A percentile compares a stretch with the other conserved stretches of the same genome.
These are phyloP conservation scores for Phytophthora chlamydospora DNA, from an alignment of 352 stramenopile genomes.

Conservation along the genomic window DNA sequence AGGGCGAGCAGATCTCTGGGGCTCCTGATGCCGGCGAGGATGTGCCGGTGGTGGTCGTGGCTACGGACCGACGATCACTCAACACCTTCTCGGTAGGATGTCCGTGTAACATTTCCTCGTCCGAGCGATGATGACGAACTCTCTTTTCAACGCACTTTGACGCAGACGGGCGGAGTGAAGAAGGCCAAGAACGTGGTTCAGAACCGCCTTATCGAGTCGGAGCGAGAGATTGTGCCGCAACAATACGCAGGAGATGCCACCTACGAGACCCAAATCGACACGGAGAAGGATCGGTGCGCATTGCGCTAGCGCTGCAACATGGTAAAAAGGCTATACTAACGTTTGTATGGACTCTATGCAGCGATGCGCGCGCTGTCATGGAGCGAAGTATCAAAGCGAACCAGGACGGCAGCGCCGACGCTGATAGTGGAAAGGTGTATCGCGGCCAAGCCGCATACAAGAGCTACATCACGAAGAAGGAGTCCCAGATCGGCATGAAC, in stretches of 20 bases:
- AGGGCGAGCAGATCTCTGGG: conserved; percentile 23
- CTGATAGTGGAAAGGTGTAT: conserved; percentile 82
- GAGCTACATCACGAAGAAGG: conserved; percentile 90
- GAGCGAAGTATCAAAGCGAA: conserved; percentile 82
- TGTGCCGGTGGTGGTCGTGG: conserved; percentile 3
- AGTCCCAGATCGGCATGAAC: conserved; percentile 88
- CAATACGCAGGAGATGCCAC: conserved; percentile 83
- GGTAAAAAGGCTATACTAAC: neutral
- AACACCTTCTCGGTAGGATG: conserved; percentile 65
- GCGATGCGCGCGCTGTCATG: conserved; percentile 78
- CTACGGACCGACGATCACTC: conserved; percentile 36
- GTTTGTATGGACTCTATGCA: conserved; percentile 14
- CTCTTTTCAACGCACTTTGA: neutral
- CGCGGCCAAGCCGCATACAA: conserved; percentile 85
- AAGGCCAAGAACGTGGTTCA: conserved; percentile 69
- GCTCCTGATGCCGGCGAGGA: conserved; percentile 5
- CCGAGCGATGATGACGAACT: neutral
- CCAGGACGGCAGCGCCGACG: conserved; percentile 67
- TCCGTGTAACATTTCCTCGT: neutral
- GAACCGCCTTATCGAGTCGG: conserved; percentile 62
- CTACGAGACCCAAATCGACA: conserved; percentile 87
- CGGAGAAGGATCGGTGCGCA: conserved; percentile 67
- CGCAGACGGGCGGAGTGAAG: conserved; percentile 60
- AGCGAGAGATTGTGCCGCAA: conserved; percentile 78
- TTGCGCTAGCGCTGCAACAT: too few species aligned